These are phyloP conservation scores for Penicillium diatomitis DNA, from an alignment of 495 filamentous ascomycete genomes.

Conservation along the genomic window DNA sequence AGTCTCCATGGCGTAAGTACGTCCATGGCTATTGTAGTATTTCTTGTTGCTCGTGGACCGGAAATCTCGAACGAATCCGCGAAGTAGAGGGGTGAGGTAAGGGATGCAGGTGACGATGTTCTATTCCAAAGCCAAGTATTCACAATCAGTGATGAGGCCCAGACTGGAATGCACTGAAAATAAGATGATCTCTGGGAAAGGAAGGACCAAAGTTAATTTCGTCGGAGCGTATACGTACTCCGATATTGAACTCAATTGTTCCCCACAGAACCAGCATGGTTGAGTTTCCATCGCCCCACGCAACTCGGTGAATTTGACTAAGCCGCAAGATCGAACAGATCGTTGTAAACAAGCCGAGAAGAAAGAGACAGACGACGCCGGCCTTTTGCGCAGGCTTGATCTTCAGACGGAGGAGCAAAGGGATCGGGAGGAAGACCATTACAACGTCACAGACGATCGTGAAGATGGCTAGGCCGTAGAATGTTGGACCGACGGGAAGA, in stretches of 20 bases:
- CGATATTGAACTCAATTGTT: slow-evolving; percentile 50
- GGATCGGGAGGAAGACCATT: slow-evolving; percentile 46
- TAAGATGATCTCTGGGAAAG: too few relatives aligned
- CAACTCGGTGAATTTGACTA: slow-evolving; percentile 44
- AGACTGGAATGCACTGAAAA: too few relatives aligned
- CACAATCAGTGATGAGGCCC: too few relatives aligned
- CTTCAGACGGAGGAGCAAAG: slow-evolving; percentile 42
- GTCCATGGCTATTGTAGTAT: slow-evolving; percentile 11
- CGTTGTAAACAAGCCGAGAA: slow-evolving; percentile 50
- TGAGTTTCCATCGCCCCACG: slow-evolving; percentile 43
- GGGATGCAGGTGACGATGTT: slow-evolving; percentile 41
- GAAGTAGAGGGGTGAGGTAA: slow-evolving; percentile 37
- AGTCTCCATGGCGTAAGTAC: slow-evolving; percentile 25
- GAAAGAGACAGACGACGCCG: slow-evolving; percentile 45
- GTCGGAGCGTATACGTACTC: slow-evolving; percentile 19
- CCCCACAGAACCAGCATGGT: slow-evolving; percentile 52
- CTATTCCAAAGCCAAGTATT: slow-evolving; percentile 9
- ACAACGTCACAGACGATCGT: slow-evolving; percentile 45
- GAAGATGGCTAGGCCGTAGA: slow-evolving; percentile 44
- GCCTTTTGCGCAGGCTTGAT: slow-evolving; percentile 42
- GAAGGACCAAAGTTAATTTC: not conserved
- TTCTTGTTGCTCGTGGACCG: slow-evolving; percentile 17
- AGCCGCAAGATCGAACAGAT: slow-evolving; percentile 47
- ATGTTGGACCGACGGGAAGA: slow-evolving; percentile 40
- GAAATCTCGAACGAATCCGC: slow-evolving; percentile 26